Evolutionary conservation across 495 filamentous ascomycete species (phyloP).

Genomic region (Neurospora hispaniola): DNA sequence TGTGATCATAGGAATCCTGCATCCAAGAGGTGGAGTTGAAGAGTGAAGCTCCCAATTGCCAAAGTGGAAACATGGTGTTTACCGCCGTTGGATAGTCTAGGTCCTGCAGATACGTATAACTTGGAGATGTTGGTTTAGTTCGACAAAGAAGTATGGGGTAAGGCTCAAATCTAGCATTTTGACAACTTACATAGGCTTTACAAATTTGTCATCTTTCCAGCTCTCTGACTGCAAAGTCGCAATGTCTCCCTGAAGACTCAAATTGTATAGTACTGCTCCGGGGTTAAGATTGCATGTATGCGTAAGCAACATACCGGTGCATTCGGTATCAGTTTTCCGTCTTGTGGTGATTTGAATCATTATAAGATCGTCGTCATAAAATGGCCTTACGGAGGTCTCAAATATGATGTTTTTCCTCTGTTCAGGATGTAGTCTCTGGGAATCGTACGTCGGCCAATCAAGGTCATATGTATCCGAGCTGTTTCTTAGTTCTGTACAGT

Average conservation of each 20-base stretch:
- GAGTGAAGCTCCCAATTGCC: neutral
- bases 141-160: too few species aligned
- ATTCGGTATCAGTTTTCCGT: neutral
- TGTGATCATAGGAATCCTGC: neutral
- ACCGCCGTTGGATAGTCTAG: too few species aligned
- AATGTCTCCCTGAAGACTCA: neutral
- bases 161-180: too few species aligned
- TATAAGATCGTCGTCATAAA: too few species aligned
- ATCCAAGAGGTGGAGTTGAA: neutral
- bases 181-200: neutral
- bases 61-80: neutral
- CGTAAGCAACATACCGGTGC: neutral
- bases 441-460: neutral
- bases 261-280: rapidly evolving
- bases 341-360: neutral
- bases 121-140: too few species aligned
- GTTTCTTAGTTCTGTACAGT: neutral
- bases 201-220: neutral
- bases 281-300: neutral
- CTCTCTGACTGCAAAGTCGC: neutral
- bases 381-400: too few species aligned
- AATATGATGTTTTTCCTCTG: neutral
- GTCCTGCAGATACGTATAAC: too few species aligned
- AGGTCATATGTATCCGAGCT: neutral
- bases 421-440: too few species aligned